Conservation (phyloP, 2,329 filamentous ascomycete species). For the Trichoderma pleuroti region DNA sequence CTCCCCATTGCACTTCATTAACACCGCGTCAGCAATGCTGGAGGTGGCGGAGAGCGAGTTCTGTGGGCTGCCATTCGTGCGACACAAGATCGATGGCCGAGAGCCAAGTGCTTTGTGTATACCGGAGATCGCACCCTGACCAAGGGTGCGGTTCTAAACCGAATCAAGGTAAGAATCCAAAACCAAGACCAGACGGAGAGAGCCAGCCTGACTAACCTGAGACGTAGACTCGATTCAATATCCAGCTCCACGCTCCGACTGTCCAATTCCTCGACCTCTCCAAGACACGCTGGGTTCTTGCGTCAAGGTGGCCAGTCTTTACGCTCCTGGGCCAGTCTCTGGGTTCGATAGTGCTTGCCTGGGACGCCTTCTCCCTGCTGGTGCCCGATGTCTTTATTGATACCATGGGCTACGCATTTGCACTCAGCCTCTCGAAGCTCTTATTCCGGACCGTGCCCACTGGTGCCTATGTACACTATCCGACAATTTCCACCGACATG, state of each 20-base stretch:
- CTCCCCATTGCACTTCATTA: slow-evolving; percentile 2
- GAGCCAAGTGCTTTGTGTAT: slow-evolving; percentile 86
- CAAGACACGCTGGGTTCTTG: slow-evolving; percentile 79
- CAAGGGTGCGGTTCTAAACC: slow-evolving; percentile 72
- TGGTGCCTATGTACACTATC: slow-evolving; percentile 94
- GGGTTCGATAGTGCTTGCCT: slow-evolving; percentile 81
- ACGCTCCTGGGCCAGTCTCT: slow-evolving; percentile 92
- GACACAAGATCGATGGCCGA: slow-evolving; percentile 84
- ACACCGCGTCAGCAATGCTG: slow-evolving; percentile 68
- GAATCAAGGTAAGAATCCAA: slow-evolving; percentile 58
- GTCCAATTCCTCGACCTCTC: slow-evolving; percentile 88
- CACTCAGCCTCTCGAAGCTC: slow-evolving; percentile 75
- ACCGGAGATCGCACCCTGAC: slow-evolving; percentile 89
- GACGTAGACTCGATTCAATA: slow-evolving; percentile 78
- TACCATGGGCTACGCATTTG: slow-evolving; percentile 97
- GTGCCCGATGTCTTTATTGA: slow-evolving; percentile 94
- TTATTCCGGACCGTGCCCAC: slow-evolving; percentile 80
- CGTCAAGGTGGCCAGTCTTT: slow-evolving; percentile 85
- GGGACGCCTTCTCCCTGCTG: slow-evolving; percentile 88
- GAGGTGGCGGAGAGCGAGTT: slow-evolving; percentile 91
- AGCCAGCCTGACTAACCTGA: not conserved
- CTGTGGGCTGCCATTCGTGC: slow-evolving; percentile 93
- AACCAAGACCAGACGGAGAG: not conserved
- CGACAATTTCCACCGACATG: slow-evolving; percentile 98
- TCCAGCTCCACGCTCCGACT: slow-evolving; percentile 76